These are phyloP conservation scores for Zygnema circumcarinatum DNA, from an alignment of 139 green algal genomes.

Conservation along the genomic window DNA sequence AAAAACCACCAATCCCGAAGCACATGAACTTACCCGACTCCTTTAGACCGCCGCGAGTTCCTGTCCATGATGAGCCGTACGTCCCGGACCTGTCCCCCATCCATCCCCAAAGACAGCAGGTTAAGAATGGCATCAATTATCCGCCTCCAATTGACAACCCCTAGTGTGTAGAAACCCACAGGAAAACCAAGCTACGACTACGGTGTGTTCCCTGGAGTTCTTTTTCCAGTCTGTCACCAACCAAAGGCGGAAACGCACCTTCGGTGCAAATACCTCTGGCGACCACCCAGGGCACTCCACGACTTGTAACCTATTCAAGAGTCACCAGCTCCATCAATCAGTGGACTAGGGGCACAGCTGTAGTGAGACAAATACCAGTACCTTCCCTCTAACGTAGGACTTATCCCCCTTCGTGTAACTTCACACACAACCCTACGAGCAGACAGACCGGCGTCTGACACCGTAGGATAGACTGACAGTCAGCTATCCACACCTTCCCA, in stretches of 20 bases:
- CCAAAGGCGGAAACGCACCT: constrained; percentile 8
- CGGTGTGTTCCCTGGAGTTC: neutral
- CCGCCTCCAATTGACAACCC: too few relatives aligned
- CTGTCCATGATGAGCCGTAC: constrained; percentile 94
- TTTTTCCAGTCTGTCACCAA: neutral
- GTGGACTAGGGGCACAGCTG: neutral
- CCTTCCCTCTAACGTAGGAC: neutral
- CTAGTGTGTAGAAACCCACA: too few relatives aligned
- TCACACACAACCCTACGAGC: neutral
- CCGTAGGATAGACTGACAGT: too few relatives aligned
- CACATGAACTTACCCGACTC: constrained; percentile 81
- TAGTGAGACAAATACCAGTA: neutral
- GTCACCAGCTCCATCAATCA: constrained; percentile 12
- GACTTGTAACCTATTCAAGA: constrained; percentile 5
- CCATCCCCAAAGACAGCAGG: too few relatives aligned
- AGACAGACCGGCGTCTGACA: too few relatives aligned
- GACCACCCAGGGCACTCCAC: constrained; percentile 13
- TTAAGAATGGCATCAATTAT: too few relatives aligned
- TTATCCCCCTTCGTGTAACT: neutral
- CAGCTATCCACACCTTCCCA: constrained; percentile 44
- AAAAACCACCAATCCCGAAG: too few relatives aligned
- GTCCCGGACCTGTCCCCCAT: constrained; percentile 48
- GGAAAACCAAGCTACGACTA: too few relatives aligned
- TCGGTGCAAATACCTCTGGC: constrained; percentile 6
- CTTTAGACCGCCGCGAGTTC: constrained; percentile 87